Percentiles rank a stretch among this genome's conserved stretches.
phyloP scores from a whole-genome alignment of 2,329 filamentous ascomycete genomes.

The Neonectria sp. region DNA sequence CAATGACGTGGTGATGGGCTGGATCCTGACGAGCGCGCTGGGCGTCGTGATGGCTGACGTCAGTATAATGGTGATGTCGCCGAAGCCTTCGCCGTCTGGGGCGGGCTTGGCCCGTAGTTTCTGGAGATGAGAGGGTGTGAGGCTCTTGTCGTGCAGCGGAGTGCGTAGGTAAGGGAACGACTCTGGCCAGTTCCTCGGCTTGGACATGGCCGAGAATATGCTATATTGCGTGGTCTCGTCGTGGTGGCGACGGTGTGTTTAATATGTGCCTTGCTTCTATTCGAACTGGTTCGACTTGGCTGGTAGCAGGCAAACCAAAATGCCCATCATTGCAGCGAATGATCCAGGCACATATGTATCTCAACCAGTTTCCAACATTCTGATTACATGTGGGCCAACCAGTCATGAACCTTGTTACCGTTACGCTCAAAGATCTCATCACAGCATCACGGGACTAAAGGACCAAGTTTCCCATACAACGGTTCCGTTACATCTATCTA shows the following conservation, averaged over 20 bases:
- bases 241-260: not conserved
- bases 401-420: not conserved
- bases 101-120: slow-evolving; percentile 53
- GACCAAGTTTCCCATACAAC: slow-evolving; percentile 12
- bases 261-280: too few relatives aligned
- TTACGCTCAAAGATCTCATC: not conserved
- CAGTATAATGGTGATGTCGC: slow-evolving; percentile 41
- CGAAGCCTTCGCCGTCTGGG: slow-evolving; percentile 24
- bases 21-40: slow-evolving; percentile 67
- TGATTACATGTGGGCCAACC: not conserved
- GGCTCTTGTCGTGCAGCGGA: slow-evolving; percentile 63
- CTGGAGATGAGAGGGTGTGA: slow-evolving; percentile 59
- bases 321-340: not conserved
- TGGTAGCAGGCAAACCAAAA: not conserved
- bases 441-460: not conserved
- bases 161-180: slow-evolving; percentile 66
- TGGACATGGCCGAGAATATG: slow-evolving; percentile 46
- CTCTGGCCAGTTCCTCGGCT: slow-evolving; percentile 72
- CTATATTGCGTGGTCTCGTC: too few relatives aligned
- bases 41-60: slow-evolving; percentile 58
- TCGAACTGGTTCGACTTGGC: not conserved
- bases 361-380: not conserved
- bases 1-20: slow-evolving; percentile 61
- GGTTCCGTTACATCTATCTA: slow-evolving; percentile 36
- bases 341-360: not conserved